A percentile compares a stretch with the other conserved stretches of the same genome.
Conservation (phyloP, 2,329 filamentous ascomycete species). For the Ascocoryne sarcoides region DNA sequence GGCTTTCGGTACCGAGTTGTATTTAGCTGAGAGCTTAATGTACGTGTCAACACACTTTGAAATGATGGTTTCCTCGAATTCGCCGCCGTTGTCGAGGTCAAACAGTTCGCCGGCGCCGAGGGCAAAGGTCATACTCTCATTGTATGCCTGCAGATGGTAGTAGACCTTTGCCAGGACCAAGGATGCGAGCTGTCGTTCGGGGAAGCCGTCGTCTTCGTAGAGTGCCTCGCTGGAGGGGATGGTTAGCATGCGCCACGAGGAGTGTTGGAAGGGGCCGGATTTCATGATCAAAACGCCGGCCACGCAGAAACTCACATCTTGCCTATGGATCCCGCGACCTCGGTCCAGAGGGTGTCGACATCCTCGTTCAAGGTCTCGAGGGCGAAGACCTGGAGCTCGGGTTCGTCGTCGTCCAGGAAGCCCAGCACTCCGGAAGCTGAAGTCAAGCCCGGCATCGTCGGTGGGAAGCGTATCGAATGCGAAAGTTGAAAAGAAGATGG, state of each 20-base stretch:
- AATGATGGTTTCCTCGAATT: slow-evolving; percentile 98
- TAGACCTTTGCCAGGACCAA: slow-evolving; percentile 96
- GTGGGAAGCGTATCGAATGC: slow-evolving; percentile 1
- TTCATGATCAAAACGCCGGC: neutral
- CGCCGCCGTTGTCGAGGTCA: slow-evolving; percentile 80
- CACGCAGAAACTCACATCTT: slow-evolving; percentile 63
- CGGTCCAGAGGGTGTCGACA: slow-evolving; percentile 95
- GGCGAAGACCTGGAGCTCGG: slow-evolving; percentile 89
- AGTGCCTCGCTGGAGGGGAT: slow-evolving; percentile 67
- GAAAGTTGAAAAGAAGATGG: neutral
- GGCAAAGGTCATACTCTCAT: slow-evolving; percentile 98
- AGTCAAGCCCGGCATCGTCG: slow-evolving; percentile 80
- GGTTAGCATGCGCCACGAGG: slow-evolving; percentile 16
- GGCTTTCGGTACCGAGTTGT: slow-evolving; percentile 37
- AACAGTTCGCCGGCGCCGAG: slow-evolving; percentile 91
- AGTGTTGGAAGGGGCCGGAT: neutral
- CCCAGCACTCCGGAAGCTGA: slow-evolving; percentile 92
- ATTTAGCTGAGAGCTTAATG: slow-evolving; percentile 63
- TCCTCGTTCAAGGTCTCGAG: slow-evolving; percentile 92
- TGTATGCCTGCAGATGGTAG: slow-evolving; percentile 97
- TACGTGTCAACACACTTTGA: slow-evolving; percentile 98
- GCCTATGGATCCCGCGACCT: slow-evolving; percentile 84
- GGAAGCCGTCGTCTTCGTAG: slow-evolving; percentile 93
- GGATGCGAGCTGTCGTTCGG: slow-evolving; percentile 87
- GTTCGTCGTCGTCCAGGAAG: slow-evolving; percentile 90